These are phyloP conservation scores for Globisporangium perplexum DNA, from an alignment of 352 stramenopile genomes.

Conservation along the genomic window DNA sequence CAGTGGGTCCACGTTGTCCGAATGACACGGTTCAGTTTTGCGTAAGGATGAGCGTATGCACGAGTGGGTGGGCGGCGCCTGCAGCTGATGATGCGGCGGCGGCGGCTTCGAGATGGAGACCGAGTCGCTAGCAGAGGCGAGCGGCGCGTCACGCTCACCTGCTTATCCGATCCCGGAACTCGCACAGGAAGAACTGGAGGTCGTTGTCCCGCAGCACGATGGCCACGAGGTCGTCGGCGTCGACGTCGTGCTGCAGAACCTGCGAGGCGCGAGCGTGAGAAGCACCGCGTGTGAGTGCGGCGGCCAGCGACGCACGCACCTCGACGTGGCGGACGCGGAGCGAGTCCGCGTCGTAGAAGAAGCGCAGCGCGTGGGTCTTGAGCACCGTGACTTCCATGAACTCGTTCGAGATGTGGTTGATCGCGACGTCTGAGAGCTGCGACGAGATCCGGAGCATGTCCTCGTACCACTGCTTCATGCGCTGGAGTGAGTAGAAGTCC, in stretches of 20 bases:
- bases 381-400: conserved; percentile 56
- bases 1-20: not conserved
- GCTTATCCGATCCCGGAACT: conserved; percentile 50
- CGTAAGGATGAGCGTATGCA: not conserved
- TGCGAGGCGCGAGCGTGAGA: not conserved
- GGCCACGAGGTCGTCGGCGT: conserved; percentile 38
- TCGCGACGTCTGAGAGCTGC: conserved; percentile 49
- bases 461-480: conserved; percentile 79
- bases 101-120: too few species aligned
- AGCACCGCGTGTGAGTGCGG: conserved; percentile 5
- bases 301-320: conserved; percentile 30
- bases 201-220: conserved; percentile 57
- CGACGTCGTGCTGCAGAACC: conserved; percentile 14
- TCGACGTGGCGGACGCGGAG: conserved; percentile 53
- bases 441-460: conserved; percentile 49
- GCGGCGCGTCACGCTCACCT: not conserved
- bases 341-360: conserved; percentile 54
- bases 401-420: conserved; percentile 45
- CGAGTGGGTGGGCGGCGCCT: not conserved
- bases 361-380: conserved; percentile 40
- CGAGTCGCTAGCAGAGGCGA: too few species aligned
- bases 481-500: conserved; percentile 56
- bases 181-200: conserved; percentile 45
- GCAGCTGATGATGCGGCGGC: not conserved
- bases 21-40: not conserved